Base-by-base conservation (phyloP, 371 early-diverging fungal genomes). In the Mucor lusitanicus region DNA sequence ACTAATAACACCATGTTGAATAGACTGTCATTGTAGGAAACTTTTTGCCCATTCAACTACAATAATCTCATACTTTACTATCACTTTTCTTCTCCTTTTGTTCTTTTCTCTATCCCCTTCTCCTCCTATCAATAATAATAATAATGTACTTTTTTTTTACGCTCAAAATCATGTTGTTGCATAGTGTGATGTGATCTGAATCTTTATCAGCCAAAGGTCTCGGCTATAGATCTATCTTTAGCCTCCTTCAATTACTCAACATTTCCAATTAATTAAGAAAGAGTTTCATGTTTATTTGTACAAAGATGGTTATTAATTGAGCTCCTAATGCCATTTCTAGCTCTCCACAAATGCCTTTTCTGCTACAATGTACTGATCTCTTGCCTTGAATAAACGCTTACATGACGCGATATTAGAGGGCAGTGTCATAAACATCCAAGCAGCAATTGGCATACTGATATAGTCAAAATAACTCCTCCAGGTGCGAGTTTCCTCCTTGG, bases 11-110 rank as follows among this genome's bases (percentile, higher is more conserved):
- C 3, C 21, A 7, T 19, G 6, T 55, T 44, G 5, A 17, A 25
- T 86, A 90, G 55, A 80, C 90, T 33, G 90, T 86, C 6, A 92
- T 95, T 68, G 92, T 92, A 11, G 95, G 95, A 53, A 94, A 95
- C 73, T 95, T 95, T 73, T 78, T 95, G 64, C 92, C 93, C 11
- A 82, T 90, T 27, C 79, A 83, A 58, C 64, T 80, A 28, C 78
- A 81, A 68, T 71, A 67, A 75, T 61, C n/a, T 23, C 23, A 48
- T 9, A 48, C 7, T 0, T 11, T 48, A 48, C 28, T 32, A 19
- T 35, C 23, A 19, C 30, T 19, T 21, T 21, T 42, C 40, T 39
- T 42, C 32, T 56, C 33, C 32, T 56, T 32, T 30, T n/a, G n/a
- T n/a, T n/a, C n/a, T n/a, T n/a, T 28, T 59, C 27, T 40, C 40